Evolutionary conservation across 495 filamentous ascomycete species (phyloP).

Genomic region (Talaromyces nanjingensis): DNA sequence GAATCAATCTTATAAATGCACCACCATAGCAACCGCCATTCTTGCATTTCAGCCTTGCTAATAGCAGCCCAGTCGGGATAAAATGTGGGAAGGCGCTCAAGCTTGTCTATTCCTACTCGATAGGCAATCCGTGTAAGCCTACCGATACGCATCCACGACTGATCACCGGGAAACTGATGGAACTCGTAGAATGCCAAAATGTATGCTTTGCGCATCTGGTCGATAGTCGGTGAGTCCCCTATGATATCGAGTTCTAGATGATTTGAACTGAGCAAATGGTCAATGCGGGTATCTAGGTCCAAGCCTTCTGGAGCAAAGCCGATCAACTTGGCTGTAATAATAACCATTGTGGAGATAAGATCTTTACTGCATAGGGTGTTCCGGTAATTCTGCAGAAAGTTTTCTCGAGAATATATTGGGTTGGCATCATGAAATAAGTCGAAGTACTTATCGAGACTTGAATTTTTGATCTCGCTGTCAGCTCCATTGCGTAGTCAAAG

Average conservation of each 20-base stretch:
- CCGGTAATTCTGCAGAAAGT: background rate
- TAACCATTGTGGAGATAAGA: background rate
- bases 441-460: background rate
- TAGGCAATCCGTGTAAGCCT: slow-evolving; percentile 1
- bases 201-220: background rate
- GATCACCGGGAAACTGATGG: background rate
- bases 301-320: background rate
- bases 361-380: background rate
- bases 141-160: slow-evolving; percentile 2
- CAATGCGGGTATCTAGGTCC: background rate
- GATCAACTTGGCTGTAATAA: background rate
- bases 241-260: background rate
- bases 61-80: background rate
- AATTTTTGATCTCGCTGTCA: background rate
- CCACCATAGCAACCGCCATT: background rate
- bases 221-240: background rate
- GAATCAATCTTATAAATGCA: slow-evolving; percentile 4
- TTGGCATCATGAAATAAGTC: background rate
- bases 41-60: background rate
- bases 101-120: background rate
- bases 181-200: slow-evolving; percentile 3
- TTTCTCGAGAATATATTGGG: background rate
- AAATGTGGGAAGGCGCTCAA: background rate
- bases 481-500: background rate
- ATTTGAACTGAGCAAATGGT: slow-evolving; percentile 1